Evolutionary conservation across 805 yeast genomes (phyloP), one percentile per base, ranked within the genome.

Genomic region (Cyberlindnera suaveolens): DNA sequence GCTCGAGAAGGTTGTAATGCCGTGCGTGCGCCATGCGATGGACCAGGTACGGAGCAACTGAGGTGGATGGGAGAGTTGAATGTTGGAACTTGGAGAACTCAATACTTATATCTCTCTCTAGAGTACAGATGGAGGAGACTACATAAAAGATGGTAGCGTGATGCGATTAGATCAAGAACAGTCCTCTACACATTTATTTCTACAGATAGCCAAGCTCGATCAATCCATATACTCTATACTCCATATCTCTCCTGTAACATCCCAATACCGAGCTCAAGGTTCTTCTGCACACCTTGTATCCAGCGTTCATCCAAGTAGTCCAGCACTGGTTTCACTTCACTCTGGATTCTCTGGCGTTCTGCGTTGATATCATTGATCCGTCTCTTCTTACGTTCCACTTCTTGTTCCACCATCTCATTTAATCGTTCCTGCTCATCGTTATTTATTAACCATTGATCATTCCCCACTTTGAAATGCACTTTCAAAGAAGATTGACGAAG

Each of bases 291-390:
- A n/a, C 53, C 38, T n/a, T 73, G 75, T 36, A 61, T 63, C 83
- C 85, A 78, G 50, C 75, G 62, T 9, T 66, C 63, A n/a, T 63
- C 57, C 42, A 77, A 60, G 44, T 72, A 72, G 29, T 67, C 69
- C 42, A 71, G 56, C 20, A 68, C 65, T 0, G 78, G 76, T 48
- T 65, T 63, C 41, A 64, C 70, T 15, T 71, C 67, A 5, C 51
- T 27, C 57, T 79, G 80, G 38, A 68, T 53, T 29, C 56, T 57
- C 48, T 71, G 67, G 19, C 87, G 58, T 19, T 61, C 61, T 11
- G 40, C 47, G 37, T 72, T 67, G 14, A 77, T 43, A 5, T 70
- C 75, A 6, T 72, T 73, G 8, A 76, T 61, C 36, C 58, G 62
- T 39, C 58, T 60, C 36, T 74, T 55, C 51, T 79, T 77, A 38